Conservation (phyloP, 306 rosid species). For the Arachis stenosperma region DNA sequence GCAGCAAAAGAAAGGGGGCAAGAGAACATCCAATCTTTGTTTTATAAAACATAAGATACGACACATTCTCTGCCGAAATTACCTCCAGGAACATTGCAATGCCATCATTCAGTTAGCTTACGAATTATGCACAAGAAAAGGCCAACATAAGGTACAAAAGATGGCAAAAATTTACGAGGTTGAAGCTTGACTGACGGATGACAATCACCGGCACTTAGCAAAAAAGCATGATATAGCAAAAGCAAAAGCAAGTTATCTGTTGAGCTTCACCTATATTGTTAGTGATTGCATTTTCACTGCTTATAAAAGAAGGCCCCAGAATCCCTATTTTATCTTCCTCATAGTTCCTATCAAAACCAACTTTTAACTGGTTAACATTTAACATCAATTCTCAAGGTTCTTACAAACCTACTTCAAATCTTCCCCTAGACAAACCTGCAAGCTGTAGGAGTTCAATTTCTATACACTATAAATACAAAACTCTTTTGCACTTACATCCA, state of each 20-base stretch:
- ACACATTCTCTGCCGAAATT: constrained; percentile 10
- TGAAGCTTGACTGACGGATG: constrained; percentile 2
- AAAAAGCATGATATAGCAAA: constrained; percentile 13
- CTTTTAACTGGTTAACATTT: constrained; percentile 6
- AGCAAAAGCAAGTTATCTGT: background rate
- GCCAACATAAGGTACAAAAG: constrained; percentile 21
- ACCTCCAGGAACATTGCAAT: constrained; percentile 15
- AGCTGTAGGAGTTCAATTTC: background rate
- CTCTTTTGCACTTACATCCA: too few species aligned
- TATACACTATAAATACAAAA: too few species aligned
- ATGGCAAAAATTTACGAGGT: constrained; percentile 12
- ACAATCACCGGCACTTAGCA: constrained; percentile 9
- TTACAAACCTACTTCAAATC: background rate
- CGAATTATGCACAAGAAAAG: constrained; percentile 16
- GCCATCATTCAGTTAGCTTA: constrained; percentile 7
- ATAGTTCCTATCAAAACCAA: background rate
- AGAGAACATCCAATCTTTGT: background rate
- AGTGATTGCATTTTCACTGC: constrained; percentile 9
- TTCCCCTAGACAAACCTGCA: background rate
- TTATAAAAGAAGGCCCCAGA: constrained; percentile 18
- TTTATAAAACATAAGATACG: constrained; percentile 16
- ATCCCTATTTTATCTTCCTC: background rate
- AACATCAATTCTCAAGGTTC: background rate
- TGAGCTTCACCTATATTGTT: background rate
- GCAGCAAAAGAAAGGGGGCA: constrained; percentile 4